Conservation (phyloP, 164 flowering plant genomes). For the Kingdonia uniflora region DNA sequence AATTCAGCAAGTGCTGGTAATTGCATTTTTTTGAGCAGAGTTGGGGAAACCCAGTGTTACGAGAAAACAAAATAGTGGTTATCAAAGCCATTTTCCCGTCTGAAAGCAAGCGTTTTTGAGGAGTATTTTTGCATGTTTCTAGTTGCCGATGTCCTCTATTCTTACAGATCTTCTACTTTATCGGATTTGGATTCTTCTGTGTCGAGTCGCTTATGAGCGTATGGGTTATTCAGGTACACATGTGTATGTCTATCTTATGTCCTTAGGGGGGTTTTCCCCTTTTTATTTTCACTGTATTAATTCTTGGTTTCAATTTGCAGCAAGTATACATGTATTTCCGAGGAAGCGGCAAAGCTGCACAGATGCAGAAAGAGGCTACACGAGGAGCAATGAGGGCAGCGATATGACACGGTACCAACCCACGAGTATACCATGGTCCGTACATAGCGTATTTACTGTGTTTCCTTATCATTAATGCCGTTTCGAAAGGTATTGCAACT, state of each 20-base stretch:
- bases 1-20: no score
- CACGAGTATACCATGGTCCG: no score
- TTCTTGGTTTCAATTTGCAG: constrained; percentile 27
- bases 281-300: neutral
- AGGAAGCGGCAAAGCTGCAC: constrained; percentile 77
- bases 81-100: neutral
- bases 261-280: neutral
- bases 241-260: neutral
- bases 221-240: constrained; percentile 90
- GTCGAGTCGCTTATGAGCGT: constrained; percentile 70
- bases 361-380: constrained; percentile 66
- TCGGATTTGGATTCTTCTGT: constrained; percentile 76
- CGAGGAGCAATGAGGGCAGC: constrained; percentile 67
- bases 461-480: no score
- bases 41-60: neutral
- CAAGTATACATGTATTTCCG: constrained; percentile 94
- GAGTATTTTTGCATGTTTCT: neutral
- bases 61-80: neutral
- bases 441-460: no score
- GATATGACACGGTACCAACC: constrained; percentile 14
- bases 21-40: no score
- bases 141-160: neutral
- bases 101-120: neutral
- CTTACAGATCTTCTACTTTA: constrained; percentile 79
- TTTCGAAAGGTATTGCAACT: no score